phyloP scores from a whole-genome alignment of 805 yeast genomes.

The Komagataella populi region DNA sequence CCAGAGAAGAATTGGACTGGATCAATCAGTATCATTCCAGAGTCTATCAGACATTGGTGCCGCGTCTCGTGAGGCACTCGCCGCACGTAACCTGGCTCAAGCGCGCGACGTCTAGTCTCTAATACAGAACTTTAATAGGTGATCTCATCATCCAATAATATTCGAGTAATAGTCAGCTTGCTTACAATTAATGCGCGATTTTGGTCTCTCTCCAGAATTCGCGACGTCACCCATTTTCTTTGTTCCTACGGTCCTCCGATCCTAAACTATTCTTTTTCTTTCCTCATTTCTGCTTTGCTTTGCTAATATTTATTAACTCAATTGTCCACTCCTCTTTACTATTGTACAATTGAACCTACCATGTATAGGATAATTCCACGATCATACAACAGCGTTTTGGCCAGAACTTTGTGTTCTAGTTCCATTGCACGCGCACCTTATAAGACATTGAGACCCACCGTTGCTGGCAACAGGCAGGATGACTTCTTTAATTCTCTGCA shows the following conservation, averaged over 20 bases:
- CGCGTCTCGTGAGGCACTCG: constrained; percentile 22
- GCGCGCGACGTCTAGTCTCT: constrained; percentile 27
- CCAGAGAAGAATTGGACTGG: constrained; percentile 32
- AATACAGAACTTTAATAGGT: not conserved
- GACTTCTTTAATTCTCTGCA: not conserved
- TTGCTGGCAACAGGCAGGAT: not conserved
- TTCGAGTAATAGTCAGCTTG: not conserved
- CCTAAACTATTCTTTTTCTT: not conserved
- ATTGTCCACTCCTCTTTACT: not conserved
- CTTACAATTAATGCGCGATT: not conserved
- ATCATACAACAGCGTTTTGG: not conserved
- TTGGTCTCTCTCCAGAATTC: not conserved
- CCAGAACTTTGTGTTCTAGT: constrained; percentile 1
- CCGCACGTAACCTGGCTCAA: constrained; percentile 33
- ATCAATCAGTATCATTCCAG: constrained; percentile 32
- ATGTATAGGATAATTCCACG: not conserved
- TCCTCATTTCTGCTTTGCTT: not conserved
- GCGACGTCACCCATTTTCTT: not conserved
- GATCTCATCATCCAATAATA: not conserved
- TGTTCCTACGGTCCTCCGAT: not conserved
- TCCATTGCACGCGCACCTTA: not conserved
- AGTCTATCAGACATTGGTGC: constrained; percentile 29
- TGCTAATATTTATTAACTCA: not conserved
- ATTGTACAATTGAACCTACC: not conserved
- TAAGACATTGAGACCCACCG: not conserved